These are phyloP conservation scores for Scalesia atractyloides DNA, from an alignment of 129 eudicot genomes.

Conservation along the genomic window DNA sequence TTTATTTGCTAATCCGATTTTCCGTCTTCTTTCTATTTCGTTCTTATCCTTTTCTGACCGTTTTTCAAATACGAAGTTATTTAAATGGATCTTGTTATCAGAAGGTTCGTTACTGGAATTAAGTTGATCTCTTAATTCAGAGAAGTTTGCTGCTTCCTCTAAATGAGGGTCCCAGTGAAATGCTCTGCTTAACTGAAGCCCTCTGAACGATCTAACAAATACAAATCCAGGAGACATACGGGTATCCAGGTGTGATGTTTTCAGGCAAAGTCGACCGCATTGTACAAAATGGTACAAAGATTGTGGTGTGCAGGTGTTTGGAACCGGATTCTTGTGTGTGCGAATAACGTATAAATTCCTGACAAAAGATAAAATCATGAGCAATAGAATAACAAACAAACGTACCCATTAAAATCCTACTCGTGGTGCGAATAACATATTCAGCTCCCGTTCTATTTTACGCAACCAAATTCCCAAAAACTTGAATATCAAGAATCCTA, in stretches of 20 bases:
- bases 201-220: conserved; percentile 25
- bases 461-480: neutral
- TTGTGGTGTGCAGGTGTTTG: conserved; percentile 22
- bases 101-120: conserved; percentile 26
- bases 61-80: conserved; percentile 17
- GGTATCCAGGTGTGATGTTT: conserved; percentile 9
- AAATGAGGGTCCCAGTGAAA: conserved; percentile 11
- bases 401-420: too few relatives aligned
- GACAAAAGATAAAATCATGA: conserved; percentile 22
- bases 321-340: conserved; percentile 28
- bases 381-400: too few relatives aligned
- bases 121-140: conserved; percentile 22
- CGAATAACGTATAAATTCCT: conserved; percentile 51
- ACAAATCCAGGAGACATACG: conserved; percentile 27
- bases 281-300: conserved; percentile 29
- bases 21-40: conserved; percentile 51
- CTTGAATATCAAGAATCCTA: neutral
- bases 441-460: neutral
- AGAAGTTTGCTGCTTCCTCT: conserved; percentile 25
- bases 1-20: conserved; percentile 61
- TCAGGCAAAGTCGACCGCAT: conserved; percentile 31
- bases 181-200: conserved; percentile 30
- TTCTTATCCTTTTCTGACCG: conserved; percentile 36
- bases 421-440: too few relatives aligned
- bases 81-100: conserved; percentile 15